These are phyloP conservation scores for Xylariaceae sp. DNA, from an alignment of 2,329 filamentous ascomycete species.

Conservation along the genomic window DNA sequence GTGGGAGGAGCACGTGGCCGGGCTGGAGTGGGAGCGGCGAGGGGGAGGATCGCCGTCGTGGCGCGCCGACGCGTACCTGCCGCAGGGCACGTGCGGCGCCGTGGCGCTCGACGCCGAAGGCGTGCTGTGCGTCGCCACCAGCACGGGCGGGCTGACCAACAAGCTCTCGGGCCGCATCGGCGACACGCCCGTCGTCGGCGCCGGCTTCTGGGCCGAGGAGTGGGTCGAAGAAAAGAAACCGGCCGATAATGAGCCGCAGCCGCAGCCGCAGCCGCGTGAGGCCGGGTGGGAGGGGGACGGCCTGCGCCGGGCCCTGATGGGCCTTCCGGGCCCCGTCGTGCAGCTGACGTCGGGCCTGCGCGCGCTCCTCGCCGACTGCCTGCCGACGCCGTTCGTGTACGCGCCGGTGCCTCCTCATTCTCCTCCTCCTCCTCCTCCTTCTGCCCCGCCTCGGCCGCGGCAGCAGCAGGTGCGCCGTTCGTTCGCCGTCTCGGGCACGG, in stretches of 20 bases:
- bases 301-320: constrained; percentile 6
- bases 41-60: constrained; percentile 39
- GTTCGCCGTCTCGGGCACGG: constrained; percentile 65
- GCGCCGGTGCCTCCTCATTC: constrained; percentile 24
- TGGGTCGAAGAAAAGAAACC: constrained; percentile 51
- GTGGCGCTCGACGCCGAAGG: constrained; percentile 74
- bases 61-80: constrained; percentile 59
- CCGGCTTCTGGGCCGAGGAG: constrained; percentile 85
- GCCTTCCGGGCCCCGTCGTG: constrained; percentile 25
- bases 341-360: constrained; percentile 36
- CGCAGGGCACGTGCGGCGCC: constrained; percentile 78
- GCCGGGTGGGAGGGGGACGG: constrained; percentile 2
- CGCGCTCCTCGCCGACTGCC: constrained; percentile 50
- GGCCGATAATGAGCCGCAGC: constrained; percentile 10
- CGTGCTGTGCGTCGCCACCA: constrained; percentile 60
- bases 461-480: constrained; percentile 30
- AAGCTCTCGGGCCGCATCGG: constrained; percentile 80
- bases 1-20: constrained; percentile 70
- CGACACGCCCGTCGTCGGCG: constrained; percentile 76
- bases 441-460: neutral
- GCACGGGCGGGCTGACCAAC: constrained; percentile 76
- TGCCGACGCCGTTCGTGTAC: constrained; percentile 42
- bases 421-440: too few species aligned
- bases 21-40: constrained; percentile 39
- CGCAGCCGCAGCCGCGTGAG: constrained; percentile 15